Evolutionary conservation across 2,329 filamentous ascomycete species (phyloP).

Genomic region (Trichoderma koningii): DNA sequence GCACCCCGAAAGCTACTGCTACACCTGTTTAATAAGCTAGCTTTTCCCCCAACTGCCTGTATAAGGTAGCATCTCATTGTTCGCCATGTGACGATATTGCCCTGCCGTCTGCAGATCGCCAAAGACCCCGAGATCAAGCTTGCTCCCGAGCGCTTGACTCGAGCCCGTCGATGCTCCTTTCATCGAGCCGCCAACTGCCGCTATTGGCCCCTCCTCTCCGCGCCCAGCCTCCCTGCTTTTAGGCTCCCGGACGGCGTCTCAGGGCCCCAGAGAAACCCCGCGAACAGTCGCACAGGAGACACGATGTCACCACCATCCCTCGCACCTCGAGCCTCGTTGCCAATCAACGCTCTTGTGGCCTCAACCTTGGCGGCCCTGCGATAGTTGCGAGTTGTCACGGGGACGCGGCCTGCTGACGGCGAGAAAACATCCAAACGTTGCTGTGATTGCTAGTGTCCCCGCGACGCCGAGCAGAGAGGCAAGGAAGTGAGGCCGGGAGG

Average conservation of each 20-base stretch:
- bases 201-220: constrained; percentile 8
- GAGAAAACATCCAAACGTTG: neutral
- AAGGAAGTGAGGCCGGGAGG: neutral
- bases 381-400: constrained; percentile 12
- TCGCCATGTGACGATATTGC: constrained; percentile 14
- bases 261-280: constrained; percentile 20
- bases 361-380: neutral
- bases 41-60: neutral
- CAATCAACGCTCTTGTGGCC: constrained; percentile 12
- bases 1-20: neutral
- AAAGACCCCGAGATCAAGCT: neutral
- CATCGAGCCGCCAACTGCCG: neutral
- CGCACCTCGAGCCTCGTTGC: constrained; percentile 12
- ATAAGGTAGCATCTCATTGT: neutral
- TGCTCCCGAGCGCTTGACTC: neutral
- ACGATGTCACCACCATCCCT: constrained; percentile 16
- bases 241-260: constrained; percentile 9
- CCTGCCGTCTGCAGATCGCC: constrained; percentile 13
- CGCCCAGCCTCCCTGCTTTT: constrained; percentile 22
- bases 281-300: constrained; percentile 15
- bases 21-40: neutral
- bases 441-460: constrained; percentile 11
- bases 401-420: constrained; percentile 20
- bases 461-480: neutral
- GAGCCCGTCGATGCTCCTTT: neutral